Evolutionary conservation across 1,139 yeast species (phyloP).

Genomic region (Geotrichum klebahnii): DNA sequence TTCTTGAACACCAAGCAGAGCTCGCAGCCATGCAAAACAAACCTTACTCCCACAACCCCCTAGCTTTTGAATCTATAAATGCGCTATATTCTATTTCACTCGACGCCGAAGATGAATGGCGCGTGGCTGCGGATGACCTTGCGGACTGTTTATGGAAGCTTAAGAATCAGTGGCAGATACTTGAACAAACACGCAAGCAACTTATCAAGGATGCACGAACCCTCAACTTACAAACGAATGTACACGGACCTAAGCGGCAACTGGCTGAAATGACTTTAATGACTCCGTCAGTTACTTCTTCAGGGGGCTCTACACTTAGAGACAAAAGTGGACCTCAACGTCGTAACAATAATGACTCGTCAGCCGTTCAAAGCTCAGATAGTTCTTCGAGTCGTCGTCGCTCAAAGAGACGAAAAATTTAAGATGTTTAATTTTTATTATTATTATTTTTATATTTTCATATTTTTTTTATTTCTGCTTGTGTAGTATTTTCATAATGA

Average conservation of each 20-base stretch:
- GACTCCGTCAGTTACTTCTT: neutral
- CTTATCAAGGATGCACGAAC: slow-evolving; percentile 5
- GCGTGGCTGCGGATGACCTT: slow-evolving; percentile 27
- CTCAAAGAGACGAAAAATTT: neutral
- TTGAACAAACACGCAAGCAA: slow-evolving; percentile 3
- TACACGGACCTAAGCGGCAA: neutral
- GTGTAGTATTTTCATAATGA: too few species aligned
- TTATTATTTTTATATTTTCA: neutral
- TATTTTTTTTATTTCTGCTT: too few species aligned
- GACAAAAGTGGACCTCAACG: neutral
- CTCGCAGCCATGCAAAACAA: neutral
- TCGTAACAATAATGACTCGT: neutral
- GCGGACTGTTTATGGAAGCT: slow-evolving; percentile 11
- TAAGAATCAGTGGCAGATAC: slow-evolving; percentile 4
- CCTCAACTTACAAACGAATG: slow-evolving; percentile 2
- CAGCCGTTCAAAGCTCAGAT: slow-evolving; percentile 4
- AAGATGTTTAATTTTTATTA: too few species aligned
- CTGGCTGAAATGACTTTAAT: neutral
- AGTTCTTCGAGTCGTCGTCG: slow-evolving; percentile 7
- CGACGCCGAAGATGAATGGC: slow-evolving; percentile 32
- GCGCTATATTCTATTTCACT: slow-evolving; percentile 22
- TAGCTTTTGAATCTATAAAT: slow-evolving; percentile 23
- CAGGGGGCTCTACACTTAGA: neutral
- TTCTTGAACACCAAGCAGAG: slow-evolving; percentile 8
- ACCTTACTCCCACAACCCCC: slow-evolving; percentile 14